Evolutionary conservation across 306 rosid genomes (phyloP).

Genomic region (Prosopis cineraria): DNA sequence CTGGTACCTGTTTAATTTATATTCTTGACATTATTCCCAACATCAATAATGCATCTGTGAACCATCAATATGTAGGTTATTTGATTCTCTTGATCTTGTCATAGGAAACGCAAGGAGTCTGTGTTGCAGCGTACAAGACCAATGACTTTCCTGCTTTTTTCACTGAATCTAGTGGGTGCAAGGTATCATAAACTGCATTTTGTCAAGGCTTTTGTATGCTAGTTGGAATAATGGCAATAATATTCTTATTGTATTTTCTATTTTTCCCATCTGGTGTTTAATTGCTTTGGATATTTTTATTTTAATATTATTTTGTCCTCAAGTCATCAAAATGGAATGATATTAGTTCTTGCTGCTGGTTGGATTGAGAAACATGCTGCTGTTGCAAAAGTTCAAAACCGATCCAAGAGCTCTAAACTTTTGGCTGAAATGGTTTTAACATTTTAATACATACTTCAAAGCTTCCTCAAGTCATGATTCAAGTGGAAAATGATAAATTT

Average conservation of each 20-base stretch:
- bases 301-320: not conserved
- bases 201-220: not conserved
- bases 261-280: not conserved
- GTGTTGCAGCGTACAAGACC: slow-evolving; percentile 82
- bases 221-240: slow-evolving; percentile 5
- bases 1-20: slow-evolving; percentile 51
- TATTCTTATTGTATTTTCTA: not conserved
- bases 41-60: not conserved
- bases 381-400: not conserved
- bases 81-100: slow-evolving; percentile 12
- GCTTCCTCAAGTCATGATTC: not conserved
- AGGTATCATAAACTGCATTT: slow-evolving; percentile 51
- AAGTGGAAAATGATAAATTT: too few relatives aligned
- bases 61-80: slow-evolving; percentile 8
- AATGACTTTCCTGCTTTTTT: slow-evolving; percentile 95
- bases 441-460: not conserved
- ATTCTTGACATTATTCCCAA: slow-evolving; percentile 29
- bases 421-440: not conserved
- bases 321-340: slow-evolving; percentile 10
- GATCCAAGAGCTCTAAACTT: not conserved
- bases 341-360: not conserved
- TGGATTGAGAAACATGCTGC: not conserved
- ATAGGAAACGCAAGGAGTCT: slow-evolving; percentile 93
- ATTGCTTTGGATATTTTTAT: not conserved
- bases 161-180: slow-evolving; percentile 84